These are phyloP conservation scores for Rhodotorula sp. DNA, from an alignment of 1,284 basidiomycete species.

Conservation along the genomic window DNA sequence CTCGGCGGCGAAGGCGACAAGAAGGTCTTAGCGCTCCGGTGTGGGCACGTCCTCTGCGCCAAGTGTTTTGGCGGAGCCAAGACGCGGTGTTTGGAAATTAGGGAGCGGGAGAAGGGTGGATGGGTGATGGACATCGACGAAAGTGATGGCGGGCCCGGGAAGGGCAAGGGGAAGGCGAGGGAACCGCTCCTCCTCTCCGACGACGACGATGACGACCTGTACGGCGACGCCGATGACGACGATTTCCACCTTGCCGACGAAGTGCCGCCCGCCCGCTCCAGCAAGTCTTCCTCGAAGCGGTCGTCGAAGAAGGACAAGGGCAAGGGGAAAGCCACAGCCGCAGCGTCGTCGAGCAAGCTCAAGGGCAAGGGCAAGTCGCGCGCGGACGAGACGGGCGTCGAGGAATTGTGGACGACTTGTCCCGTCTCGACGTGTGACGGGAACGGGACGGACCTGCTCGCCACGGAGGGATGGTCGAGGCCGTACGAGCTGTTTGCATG, in stretches of 20 bases:
- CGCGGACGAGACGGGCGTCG: constrained; percentile 30
- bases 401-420: constrained; percentile 34
- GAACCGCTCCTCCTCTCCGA: too few relatives aligned
- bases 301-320: constrained; percentile 3
- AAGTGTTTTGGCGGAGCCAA: constrained; percentile 24
- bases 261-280: too few relatives aligned
- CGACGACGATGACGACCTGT: too few relatives aligned
- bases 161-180: not conserved
- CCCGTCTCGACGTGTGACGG: constrained; percentile 27
- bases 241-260: too few relatives aligned
- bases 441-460: constrained; percentile 19
- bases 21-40: constrained; percentile 22
- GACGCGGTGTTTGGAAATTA: constrained; percentile 14
- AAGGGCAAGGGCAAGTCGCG: constrained; percentile 20
- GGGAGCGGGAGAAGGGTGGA: constrained; percentile 12
- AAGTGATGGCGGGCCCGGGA: not conserved
- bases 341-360: not conserved
- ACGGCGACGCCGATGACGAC: too few relatives aligned
- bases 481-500: constrained; percentile 29
- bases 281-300: too few relatives aligned
- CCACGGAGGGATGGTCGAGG: constrained; percentile 5
- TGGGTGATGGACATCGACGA: constrained; percentile 1
- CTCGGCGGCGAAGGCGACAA: constrained; percentile 16
- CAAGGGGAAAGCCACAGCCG: constrained; percentile 1
- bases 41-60: constrained; percentile 38